These are phyloP conservation scores for Boletus sp. DNA, from an alignment of 768 basidiomycete species.

Conservation along the genomic window DNA sequence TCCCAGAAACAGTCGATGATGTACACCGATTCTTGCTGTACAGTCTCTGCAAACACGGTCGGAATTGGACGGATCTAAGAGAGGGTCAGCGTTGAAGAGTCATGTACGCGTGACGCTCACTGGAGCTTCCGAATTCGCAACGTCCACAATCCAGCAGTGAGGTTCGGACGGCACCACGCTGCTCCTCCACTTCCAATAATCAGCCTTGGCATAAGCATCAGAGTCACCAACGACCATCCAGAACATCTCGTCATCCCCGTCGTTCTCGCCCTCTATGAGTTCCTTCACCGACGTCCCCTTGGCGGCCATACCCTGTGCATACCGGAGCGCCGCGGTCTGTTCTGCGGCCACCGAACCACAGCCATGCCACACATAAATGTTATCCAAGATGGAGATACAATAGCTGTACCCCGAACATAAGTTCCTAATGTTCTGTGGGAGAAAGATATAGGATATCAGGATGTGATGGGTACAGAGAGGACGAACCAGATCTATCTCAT, in stretches of 20 bases:
- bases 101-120: conserved; percentile 36
- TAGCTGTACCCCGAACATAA: conserved; percentile 86
- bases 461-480: neutral
- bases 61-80: conserved; percentile 47
- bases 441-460: conserved; percentile 2
- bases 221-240: conserved; percentile 84
- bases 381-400: conserved; percentile 67
- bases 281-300: conserved; percentile 46
- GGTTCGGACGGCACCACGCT: conserved; percentile 42
- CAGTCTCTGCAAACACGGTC: conserved; percentile 40
- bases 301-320: conserved; percentile 49
- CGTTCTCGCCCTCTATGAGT: conserved; percentile 62
- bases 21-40: conserved; percentile 50
- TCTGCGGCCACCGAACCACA: conserved; percentile 62
- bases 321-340: conserved; percentile 58
- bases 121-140: conserved; percentile 29
- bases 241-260: conserved; percentile 71
- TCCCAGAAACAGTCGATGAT: conserved; percentile 80
- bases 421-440: conserved; percentile 53
- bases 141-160: conserved; percentile 59
- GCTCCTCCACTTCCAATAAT: conserved; percentile 79
- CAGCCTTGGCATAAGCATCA: conserved; percentile 65
- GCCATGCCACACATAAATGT: conserved; percentile 81
- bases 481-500: conserved; percentile 69
- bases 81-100: conserved; percentile 1